Evolutionary conservation across 2,329 filamentous ascomycete genomes (phyloP).

Genomic region (Arthrobotrys conoides): DNA sequence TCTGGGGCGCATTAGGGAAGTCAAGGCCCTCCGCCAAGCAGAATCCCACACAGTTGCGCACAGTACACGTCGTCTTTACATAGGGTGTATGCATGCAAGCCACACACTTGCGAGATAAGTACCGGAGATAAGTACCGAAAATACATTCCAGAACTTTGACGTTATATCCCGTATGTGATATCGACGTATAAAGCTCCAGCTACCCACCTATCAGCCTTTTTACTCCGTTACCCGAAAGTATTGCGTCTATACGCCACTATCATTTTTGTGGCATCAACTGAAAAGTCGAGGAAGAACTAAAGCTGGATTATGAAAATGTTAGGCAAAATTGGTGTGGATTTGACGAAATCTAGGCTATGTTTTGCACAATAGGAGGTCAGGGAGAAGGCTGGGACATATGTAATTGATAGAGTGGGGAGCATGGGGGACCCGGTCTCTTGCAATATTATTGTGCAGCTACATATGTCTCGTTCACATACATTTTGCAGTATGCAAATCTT

Average conservation of each 20-base stretch:
- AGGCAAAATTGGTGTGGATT: constrained; percentile 8
- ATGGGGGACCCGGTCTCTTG: no score
- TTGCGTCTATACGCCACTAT: neutral
- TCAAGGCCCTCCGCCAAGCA: neutral
- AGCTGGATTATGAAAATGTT: neutral
- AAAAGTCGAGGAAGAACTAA: neutral
- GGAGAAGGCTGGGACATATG: no score
- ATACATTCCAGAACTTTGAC: neutral
- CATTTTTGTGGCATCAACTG: neutral
- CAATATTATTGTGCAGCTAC: no score
- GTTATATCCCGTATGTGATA: no score
- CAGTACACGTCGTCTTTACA: neutral
- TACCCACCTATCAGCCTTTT: neutral
- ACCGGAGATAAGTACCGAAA: neutral
- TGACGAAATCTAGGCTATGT: neutral
- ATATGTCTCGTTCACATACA: no score
- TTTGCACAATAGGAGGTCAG: no score
- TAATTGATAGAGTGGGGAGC: no score
- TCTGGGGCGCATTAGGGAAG: neutral
- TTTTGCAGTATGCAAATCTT: no score
- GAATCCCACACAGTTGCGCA: neutral
- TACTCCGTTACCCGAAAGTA: neutral
- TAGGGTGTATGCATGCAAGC: neutral
- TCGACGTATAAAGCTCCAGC: neutral
- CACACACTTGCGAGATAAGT: neutral